These are phyloP conservation scores for Monosporascus ibericus DNA, from an alignment of 2,329 filamentous ascomycete genomes.

Conservation along the genomic window DNA sequence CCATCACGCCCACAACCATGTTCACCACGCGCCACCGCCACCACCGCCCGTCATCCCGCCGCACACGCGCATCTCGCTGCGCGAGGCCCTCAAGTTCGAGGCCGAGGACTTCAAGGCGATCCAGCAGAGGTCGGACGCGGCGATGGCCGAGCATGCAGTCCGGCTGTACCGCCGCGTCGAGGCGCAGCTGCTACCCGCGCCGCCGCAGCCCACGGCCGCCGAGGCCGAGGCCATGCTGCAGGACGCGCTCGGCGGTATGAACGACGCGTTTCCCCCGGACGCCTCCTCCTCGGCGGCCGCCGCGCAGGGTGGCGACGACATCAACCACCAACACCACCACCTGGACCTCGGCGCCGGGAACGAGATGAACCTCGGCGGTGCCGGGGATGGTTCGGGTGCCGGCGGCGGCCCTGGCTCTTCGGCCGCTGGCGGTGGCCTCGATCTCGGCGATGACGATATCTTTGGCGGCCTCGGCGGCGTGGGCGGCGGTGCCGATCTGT, in stretches of 20 bases:
- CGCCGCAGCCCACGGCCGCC: constrained; percentile 8
- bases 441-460: constrained; percentile 37
- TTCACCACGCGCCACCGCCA: background rate
- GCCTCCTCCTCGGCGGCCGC: constrained; percentile 37
- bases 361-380: constrained; percentile 32
- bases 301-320: constrained; percentile 30
- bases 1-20: constrained; percentile 29
- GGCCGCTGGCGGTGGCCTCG: constrained; percentile 30
- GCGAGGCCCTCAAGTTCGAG: constrained; percentile 52
- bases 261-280: constrained; percentile 31
- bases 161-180: constrained; percentile 60
- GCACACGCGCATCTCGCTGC: constrained; percentile 50
- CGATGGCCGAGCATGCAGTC: constrained; percentile 54
- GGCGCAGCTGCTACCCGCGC: constrained; percentile 48
- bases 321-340: constrained; percentile 8
- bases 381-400: constrained; percentile 31
- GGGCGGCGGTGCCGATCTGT: constrained; percentile 16
- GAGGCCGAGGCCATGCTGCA: constrained; percentile 34
- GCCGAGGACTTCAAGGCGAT: constrained; percentile 52
- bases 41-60: constrained; percentile 20
- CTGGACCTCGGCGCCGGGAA: constrained; percentile 34
- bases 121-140: constrained; percentile 46
- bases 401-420: constrained; percentile 30
- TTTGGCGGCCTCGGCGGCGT: constrained; percentile 29
- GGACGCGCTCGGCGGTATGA: constrained; percentile 33